Percentiles rank a stretch among this genome's conserved stretches.
Evolutionary conservation across 305 asterid species (phyloP).

Genomic region (Withania somnifera): DNA sequence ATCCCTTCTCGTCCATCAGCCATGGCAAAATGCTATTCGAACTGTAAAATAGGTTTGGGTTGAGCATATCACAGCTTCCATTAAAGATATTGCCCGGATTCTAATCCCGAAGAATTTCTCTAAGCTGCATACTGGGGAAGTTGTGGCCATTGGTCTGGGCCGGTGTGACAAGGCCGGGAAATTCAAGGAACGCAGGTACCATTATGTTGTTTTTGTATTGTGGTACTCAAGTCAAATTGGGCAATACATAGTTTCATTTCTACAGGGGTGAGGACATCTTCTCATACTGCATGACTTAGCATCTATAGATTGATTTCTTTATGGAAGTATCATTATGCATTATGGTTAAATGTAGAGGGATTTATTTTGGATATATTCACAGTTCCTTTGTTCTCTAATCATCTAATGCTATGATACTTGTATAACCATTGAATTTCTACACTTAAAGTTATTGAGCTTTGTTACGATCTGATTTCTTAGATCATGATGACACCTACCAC

Average conservation of each 20-base stretch:
- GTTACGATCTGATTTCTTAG: too few species aligned
- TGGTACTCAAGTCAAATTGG: neutral
- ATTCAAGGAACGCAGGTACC: neutral
- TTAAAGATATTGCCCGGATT: neutral
- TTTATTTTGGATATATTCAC: neutral
- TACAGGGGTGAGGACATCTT: neutral
- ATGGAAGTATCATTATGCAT: neutral
- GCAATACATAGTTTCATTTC: neutral
- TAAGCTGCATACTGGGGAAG: neutral
- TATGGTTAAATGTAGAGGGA: neutral
- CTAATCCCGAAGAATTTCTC: neutral
- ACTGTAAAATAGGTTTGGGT: neutral
- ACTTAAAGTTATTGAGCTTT: too few species aligned
- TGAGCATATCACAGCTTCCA: neutral
- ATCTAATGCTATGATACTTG: neutral
- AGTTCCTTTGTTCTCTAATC: neutral
- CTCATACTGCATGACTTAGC: neutral
- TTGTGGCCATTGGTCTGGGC: neutral
- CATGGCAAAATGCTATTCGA: neutral
- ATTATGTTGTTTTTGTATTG: neutral
- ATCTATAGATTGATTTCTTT: neutral
- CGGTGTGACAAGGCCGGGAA: neutral
- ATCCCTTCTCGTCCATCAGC: neutral
- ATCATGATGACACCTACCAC: too few species aligned
- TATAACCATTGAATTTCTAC: neutral